Evolutionary conservation across 169 alveolate species (phyloP), one percentile per base, ranked within the genome.

Genomic region (Cardiosporidium cionae): DNA sequence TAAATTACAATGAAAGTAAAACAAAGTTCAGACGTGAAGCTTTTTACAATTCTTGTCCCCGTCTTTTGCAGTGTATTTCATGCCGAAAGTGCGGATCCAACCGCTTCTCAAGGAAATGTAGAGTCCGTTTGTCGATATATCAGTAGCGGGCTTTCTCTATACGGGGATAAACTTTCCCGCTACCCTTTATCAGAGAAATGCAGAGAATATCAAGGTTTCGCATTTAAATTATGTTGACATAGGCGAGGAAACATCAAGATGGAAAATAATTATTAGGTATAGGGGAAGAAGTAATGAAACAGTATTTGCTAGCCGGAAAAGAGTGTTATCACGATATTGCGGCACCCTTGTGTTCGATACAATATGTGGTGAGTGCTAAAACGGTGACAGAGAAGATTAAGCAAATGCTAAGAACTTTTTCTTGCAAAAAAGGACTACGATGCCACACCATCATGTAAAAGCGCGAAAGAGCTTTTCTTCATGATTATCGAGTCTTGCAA

Each of bases 91-190:
- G 58, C 58, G 16, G 58, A 44, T 44, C 58, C 58, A 16, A 44
- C 16, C 27, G n/a, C 27, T n/a, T 16, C 16, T 16, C n/a, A 44
- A 16, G 58, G 58, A n/a, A 44, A 44, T n/a, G n/a, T 44, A 16
- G 72, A 75, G 7, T 65, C 81, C 23, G 81, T 75, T n/a, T 75
- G 81, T 54, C 68, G 64, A 31, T 75, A 68, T 32, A 54, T 75
- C 52, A 25, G 71, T 36, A 53, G 27, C 1, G 81, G 76, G 25
- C 23, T 75, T 32, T 29, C 68, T 62, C 37, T 33, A 23, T 75
- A 75, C 22, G 81, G 81, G 5, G 74, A 68, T n/a, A 71, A 72
- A 31, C 68, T 75, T 32, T 7, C 53, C 3, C 66, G 52, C 29
- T 75, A 65, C 44, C 29, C 66, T 7, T 9, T 44, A 23, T 76